phyloP scores from a whole-genome alignment of 1,284 basidiomycete species.

The Marasmius sp. region DNA sequence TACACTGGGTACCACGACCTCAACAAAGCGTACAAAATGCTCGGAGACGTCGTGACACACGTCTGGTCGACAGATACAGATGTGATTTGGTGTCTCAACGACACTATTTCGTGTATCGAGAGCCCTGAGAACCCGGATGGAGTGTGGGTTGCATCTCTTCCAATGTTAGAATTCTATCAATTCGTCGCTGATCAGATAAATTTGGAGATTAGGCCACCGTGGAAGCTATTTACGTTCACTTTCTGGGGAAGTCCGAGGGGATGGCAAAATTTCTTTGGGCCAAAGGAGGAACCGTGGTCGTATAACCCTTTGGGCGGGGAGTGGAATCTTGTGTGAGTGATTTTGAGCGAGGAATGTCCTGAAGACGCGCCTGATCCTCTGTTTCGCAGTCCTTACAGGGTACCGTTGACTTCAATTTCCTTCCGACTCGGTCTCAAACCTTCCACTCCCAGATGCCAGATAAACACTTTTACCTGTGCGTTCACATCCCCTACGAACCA shows the following conservation, averaged over 20 bases:
- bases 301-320: constrained; percentile 3
- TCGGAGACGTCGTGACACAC: constrained; percentile 5
- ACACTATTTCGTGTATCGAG: constrained; percentile 3
- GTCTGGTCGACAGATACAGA: constrained; percentile 4
- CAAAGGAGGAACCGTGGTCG: constrained; percentile 1
- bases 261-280: background rate
- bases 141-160: background rate
- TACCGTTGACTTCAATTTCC: background rate
- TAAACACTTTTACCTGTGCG: constrained; percentile 7
- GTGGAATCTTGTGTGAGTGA: constrained; percentile 8
- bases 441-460: constrained; percentile 2
- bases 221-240: constrained; percentile 7
- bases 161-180: background rate
- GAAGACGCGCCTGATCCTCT: background rate
- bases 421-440: background rate
- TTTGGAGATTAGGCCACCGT: background rate
- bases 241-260: constrained; percentile 7
- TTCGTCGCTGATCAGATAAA: background rate
- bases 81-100: constrained; percentile 7
- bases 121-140: constrained; percentile 5
- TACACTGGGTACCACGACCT: constrained; percentile 1
- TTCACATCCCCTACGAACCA: background rate
- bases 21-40: constrained; percentile 1
- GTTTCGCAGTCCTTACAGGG: constrained; percentile 3
- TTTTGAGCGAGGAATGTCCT: background rate